These are phyloP conservation scores for Candida tibetensis DNA, from an alignment of 805 yeast genomes.

Conservation along the genomic window DNA sequence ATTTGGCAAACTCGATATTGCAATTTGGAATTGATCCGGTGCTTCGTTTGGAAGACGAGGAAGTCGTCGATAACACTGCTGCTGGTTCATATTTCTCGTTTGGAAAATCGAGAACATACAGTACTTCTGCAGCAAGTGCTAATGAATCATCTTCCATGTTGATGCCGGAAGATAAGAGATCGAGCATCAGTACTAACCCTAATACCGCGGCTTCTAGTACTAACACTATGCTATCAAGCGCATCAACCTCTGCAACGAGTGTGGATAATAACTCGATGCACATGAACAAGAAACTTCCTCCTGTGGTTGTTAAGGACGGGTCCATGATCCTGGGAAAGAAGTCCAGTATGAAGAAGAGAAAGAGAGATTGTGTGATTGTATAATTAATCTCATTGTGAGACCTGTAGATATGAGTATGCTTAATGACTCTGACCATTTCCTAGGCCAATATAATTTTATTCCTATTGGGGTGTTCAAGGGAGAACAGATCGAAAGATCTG, in stretches of 20 bases:
- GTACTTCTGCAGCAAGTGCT: not conserved
- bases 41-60: conserved; percentile 16
- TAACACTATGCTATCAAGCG: not conserved
- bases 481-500: too few relatives aligned
- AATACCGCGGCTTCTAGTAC: not conserved
- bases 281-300: conserved; percentile 4
- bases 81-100: conserved; percentile 3
- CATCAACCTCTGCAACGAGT: not conserved
- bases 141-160: not conserved
- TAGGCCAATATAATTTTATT: too few relatives aligned
- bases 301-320: conserved; percentile 2
- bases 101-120: conserved; percentile 1
- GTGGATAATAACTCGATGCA: not conserved
- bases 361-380: conserved; percentile 29
- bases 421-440: too few relatives aligned
- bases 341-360: conserved; percentile 20
- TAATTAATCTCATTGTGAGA: conserved; percentile 8
- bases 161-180: conserved; percentile 8
- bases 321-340: conserved; percentile 7
- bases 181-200: conserved; percentile 7
- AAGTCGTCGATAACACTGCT: conserved; percentile 4
- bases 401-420: too few relatives aligned
- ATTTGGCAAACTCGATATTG: conserved; percentile 62
- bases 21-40: conserved; percentile 59
- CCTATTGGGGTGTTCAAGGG: too few relatives aligned